Evolutionary conservation across 2,329 filamentous ascomycete species (phyloP).

Genomic region (Colletotrichum costaricense): DNA sequence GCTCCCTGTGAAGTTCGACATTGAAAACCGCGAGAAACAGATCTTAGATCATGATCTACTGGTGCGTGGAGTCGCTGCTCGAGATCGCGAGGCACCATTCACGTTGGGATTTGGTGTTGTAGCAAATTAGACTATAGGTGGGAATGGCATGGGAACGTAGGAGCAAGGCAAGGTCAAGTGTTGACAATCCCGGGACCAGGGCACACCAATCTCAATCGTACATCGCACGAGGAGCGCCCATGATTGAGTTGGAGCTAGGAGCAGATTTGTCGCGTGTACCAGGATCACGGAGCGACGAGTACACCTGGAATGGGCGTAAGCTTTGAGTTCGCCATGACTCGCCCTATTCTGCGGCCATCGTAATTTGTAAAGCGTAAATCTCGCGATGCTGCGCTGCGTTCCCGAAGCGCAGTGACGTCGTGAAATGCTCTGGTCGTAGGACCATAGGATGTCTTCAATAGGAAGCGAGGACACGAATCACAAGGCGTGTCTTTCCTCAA

Average conservation of each 20-base stretch:
- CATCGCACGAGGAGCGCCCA: not conserved
- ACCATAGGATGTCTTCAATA: too few relatives aligned
- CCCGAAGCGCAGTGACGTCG: too few relatives aligned
- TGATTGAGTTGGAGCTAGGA: constrained; percentile 11
- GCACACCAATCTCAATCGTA: not conserved
- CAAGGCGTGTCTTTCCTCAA: not conserved
- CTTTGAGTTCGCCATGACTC: not conserved
- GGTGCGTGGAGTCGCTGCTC: not conserved
- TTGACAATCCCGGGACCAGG: not conserved
- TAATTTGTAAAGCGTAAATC: not conserved
- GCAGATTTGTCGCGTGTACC: not conserved
- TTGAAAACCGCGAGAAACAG: not conserved
- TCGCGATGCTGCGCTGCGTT: not conserved
- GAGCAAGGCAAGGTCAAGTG: not conserved
- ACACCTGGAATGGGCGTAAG: not conserved
- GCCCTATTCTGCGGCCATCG: not conserved
- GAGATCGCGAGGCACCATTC: not conserved
- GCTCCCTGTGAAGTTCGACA: not conserved
- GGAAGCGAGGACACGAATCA: too few relatives aligned
- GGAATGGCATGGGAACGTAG: not conserved
- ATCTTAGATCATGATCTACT: not conserved
- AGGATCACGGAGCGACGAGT: not conserved
- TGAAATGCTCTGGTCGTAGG: not conserved
- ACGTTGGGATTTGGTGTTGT: not conserved
- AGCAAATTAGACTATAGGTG: not conserved